Base-by-base conservation (phyloP, 345 rosid genomes). In the Trapa incisa region DNA sequence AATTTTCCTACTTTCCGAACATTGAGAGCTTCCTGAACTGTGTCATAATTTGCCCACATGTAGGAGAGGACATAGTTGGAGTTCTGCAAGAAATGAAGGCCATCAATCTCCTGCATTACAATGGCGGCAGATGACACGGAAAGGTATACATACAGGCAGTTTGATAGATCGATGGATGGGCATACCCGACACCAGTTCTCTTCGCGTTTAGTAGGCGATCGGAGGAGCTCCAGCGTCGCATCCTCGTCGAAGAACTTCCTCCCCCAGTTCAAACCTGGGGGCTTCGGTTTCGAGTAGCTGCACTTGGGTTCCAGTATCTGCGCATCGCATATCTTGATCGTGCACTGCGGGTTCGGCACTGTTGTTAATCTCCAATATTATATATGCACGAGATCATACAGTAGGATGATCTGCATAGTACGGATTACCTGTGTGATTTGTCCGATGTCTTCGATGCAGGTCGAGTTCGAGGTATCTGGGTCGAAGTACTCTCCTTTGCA, bases 41-140 rank as follows among this genome's bases (percentile, higher is more conserved):
- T n/a, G 12, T 37, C 69, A 29, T 79, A 72, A 72, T 82, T 79
- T 10, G 83, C 80, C 86, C 86, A 82, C n/a, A 22, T 33, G 70
- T 61, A 65, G 29, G 67, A 64, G 15, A 56, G 66, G 6, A 73
- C 47, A 3, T 72, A 68, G 16, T 72, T 53, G 37, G 69, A 36
- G 17, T 54, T 65, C 85, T 78, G 68, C 74, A 66, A 10, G 64
- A 43, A 5, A 62, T 15, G 43, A 2, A 65, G 4, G 14, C 5
- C 35, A n/a, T 22, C 29, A 22, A 22, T 22, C 29, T 22, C 29
- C 29, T 22, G 29, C 29, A 22, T 22, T 22, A 22, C 29, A 22
- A 22, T 22, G 29, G 29, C 48, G 6, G 48, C 48, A 45, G 48
- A 0, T 11, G 13, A 45, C 48, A 45, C 5, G 12, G 48, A 45